Evolutionary conservation across 345 rosid genomes (phyloP).

Genomic region (Nasturtium officinale): DNA sequence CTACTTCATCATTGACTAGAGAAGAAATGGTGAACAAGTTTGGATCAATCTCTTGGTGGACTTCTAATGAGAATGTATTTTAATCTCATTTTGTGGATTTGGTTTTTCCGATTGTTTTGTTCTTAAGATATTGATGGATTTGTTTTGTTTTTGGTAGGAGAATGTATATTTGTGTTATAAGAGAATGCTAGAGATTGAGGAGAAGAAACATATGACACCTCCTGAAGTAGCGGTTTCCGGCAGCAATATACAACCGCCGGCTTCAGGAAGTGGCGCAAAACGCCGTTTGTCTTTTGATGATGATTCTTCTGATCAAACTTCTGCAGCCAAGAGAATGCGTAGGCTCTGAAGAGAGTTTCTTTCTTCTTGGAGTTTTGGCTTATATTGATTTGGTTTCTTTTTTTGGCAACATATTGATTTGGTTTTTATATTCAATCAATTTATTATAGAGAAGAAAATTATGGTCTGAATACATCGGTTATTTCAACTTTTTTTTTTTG

Average conservation of each 20-base stretch:
- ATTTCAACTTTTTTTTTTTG: conserved; percentile 31
- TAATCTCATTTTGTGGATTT: not conserved
- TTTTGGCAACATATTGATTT: conserved; percentile 39
- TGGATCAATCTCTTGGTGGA: conserved; percentile 53
- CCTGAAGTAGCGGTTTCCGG: conserved; percentile 12
- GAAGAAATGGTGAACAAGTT: conserved; percentile 56
- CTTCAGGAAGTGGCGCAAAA: conserved; percentile 54
- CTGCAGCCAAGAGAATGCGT: conserved; percentile 50
- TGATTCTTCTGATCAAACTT: conserved; percentile 44
- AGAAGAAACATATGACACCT: conserved; percentile 52
- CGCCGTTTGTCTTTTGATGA: conserved; percentile 63
- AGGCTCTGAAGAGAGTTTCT: conserved; percentile 39
- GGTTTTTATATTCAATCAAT: conserved; percentile 42
- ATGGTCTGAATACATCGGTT: conserved; percentile 28
- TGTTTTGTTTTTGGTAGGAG: conserved; percentile 53
- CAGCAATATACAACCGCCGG: conserved; percentile 14
- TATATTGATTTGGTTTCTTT: conserved; percentile 33
- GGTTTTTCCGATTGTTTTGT: not conserved
- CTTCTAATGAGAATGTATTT: conserved; percentile 57
- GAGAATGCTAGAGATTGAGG: conserved; percentile 59
- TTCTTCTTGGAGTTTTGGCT: conserved; percentile 37
- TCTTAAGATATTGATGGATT: not conserved
- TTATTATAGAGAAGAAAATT: conserved; percentile 36
- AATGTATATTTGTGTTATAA: conserved; percentile 56
- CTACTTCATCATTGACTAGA: conserved; percentile 53